Base-by-base conservation (phyloP, 805 yeast species). In the Zygosaccharomyces lentus region DNA sequence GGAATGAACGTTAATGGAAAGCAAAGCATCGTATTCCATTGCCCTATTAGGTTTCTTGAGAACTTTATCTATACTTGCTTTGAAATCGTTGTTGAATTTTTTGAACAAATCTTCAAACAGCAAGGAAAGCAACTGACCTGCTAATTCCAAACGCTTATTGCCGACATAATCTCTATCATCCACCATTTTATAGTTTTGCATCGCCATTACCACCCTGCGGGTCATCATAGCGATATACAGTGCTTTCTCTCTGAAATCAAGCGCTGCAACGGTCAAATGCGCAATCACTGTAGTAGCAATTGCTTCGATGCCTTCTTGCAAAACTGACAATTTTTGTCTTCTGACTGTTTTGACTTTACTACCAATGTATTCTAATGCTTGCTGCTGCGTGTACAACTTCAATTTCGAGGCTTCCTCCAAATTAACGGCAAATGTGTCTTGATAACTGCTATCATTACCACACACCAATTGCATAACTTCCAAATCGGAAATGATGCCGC, bases 121-220 rank as follows among this genome's bases (percentile, higher is more conserved):
- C 53, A 93, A 73, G 6, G 98, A 88, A 87, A 93, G 87, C 63
- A 93, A 75, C 68, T 93, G 99, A 47, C 99, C 99, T 0, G 99
- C 99, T 62, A 93, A 73, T 70, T 93, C 99, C 54, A 93, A 74
- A 69, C 99, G 85, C 67, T 93, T 93, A 70, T 91, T 91, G 73
- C 99, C 99, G 37, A 93, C 98, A 62, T 93, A 93, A 71, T 93
- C 99, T 68, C 98, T 81, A 68, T 93, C 99, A 61, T 93, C 99
- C n/a, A 93, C 96, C 83, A 88, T 82, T 55, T 82, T 81, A 6
- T 97, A 95, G 59, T 93, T 86, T 53, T 87, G 82, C 82, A 93
- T 87, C 4, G 99, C 87, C 95, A 88, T 87, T 17, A 93, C 77
- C 2, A 91, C 98, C 61, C 98, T 78, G 63, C 99, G 80, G 1